Conservation (phyloP, 768 basidiomycete species). For the Sporobolomyces roseus region DNA sequence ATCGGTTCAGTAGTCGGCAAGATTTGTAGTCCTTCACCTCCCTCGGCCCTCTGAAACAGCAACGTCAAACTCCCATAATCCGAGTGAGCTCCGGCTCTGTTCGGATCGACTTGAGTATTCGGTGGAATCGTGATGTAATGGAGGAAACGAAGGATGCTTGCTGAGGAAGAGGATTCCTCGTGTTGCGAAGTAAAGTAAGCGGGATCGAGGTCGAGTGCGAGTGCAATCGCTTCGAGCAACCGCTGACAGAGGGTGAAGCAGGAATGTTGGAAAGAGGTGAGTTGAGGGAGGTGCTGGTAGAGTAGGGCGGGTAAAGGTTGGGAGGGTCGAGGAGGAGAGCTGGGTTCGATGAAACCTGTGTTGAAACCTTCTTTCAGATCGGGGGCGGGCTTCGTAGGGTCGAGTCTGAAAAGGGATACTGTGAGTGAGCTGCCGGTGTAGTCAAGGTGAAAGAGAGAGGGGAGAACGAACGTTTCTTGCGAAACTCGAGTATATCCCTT, state of each 20-base stretch:
- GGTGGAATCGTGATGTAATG: constrained; percentile 32
- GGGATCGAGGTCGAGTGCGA: constrained; percentile 25
- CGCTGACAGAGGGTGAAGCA: constrained; percentile 40
- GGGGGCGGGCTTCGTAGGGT: constrained; percentile 20
- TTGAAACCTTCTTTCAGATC: constrained; percentile 42
- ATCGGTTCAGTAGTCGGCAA: constrained; percentile 21
- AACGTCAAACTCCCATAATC: constrained; percentile 32
- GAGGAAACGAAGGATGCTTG: constrained; percentile 36
- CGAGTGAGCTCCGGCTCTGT: constrained; percentile 31
- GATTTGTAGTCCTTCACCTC: constrained; percentile 38
- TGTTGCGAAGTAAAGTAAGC: constrained; percentile 31
- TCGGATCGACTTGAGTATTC: constrained; percentile 23
- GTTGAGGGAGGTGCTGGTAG: background rate
- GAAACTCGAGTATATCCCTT: constrained; percentile 28
- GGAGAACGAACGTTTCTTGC: constrained; percentile 27
- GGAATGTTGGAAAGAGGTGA: constrained; percentile 15
- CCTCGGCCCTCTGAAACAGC: constrained; percentile 23
- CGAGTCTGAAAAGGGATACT: constrained; percentile 16
- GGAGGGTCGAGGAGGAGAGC: background rate
- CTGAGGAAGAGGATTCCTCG: background rate
- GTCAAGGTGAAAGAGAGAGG: background rate
- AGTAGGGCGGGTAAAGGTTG: constrained; percentile 31
- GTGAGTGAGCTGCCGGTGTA: too few species aligned
- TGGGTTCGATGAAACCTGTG: constrained; percentile 9
- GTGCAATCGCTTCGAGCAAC: constrained; percentile 27